phyloP scores from a whole-genome alignment of 2,329 filamentous ascomycete species.

The Drechmeria coniospora region DNA sequence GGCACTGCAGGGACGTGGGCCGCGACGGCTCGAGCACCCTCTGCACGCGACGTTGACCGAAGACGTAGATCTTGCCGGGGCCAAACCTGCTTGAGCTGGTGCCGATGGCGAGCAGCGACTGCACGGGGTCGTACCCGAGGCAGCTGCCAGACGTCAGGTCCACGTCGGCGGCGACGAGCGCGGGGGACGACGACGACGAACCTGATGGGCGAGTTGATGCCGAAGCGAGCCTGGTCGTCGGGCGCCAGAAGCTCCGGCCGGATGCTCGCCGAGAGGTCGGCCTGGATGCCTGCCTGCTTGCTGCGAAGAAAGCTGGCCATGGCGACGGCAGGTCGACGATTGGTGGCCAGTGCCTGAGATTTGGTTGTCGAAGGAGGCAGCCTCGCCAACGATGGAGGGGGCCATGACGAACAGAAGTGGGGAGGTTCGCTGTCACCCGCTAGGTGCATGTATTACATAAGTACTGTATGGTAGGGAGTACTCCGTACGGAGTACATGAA shows the following conservation, averaged over 20 bases:
- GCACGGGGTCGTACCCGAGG: slow-evolving; percentile 81
- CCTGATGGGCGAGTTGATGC: slow-evolving; percentile 64
- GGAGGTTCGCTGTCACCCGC: no score
- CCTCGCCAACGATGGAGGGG: no score
- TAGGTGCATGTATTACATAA: no score
- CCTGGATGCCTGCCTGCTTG: slow-evolving; percentile 86
- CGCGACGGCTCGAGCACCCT: slow-evolving; percentile 57
- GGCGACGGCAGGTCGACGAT: no score
- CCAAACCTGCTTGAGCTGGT: slow-evolving; percentile 80
- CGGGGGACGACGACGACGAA: slow-evolving; percentile 13
- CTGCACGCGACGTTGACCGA: slow-evolving; percentile 68
- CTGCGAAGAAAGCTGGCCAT: slow-evolving; percentile 85
- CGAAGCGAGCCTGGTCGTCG: slow-evolving; percentile 71
- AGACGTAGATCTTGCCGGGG: slow-evolving; percentile 74
- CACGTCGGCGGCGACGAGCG: slow-evolving; percentile 2
- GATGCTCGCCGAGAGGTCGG: slow-evolving; percentile 75
- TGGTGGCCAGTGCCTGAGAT: no score
- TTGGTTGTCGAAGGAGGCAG: no score
- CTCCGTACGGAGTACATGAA: no score
- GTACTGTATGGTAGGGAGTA: no score
- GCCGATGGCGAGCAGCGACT: slow-evolving; percentile 83
- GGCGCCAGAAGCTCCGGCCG: slow-evolving; percentile 63
- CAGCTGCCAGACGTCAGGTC: slow-evolving; percentile 32
- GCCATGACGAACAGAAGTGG: no score
- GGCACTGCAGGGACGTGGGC: slow-evolving; percentile 55